Conservation (phyloP, 1,139 yeast genomes). For the Candida tetrigidarum region DNA sequence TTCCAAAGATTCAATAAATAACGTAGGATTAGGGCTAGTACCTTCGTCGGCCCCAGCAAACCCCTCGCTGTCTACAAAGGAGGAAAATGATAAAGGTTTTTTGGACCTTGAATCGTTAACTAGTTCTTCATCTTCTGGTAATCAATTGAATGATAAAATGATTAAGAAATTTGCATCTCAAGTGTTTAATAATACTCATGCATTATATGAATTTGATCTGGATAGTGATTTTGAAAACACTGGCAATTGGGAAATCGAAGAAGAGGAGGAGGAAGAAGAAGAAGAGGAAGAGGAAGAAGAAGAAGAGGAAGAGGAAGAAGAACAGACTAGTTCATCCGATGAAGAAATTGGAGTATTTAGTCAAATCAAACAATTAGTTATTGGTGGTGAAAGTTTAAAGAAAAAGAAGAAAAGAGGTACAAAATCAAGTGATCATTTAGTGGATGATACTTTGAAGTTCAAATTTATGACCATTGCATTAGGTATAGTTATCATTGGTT, state of each 20-base stretch:
- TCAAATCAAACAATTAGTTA: slow-evolving; percentile 38
- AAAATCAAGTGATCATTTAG: slow-evolving; percentile 28
- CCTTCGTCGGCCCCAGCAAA: too few relatives aligned
- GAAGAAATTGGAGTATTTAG: slow-evolving; percentile 35
- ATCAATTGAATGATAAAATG: slow-evolving; percentile 14
- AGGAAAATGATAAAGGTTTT: slow-evolving; percentile 13
- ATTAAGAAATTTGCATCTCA: slow-evolving; percentile 44
- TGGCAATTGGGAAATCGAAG: slow-evolving; percentile 19
- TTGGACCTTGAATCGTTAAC: slow-evolving; percentile 4
- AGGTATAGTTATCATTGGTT: slow-evolving; percentile 48
- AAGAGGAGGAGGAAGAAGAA: slow-evolving; percentile 21
- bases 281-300: slow-evolving; percentile 18
- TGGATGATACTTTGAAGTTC: slow-evolving; percentile 47
- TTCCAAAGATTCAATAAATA: slow-evolving; percentile 4
- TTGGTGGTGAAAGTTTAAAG: slow-evolving; percentile 36
- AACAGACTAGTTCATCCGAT: slow-evolving; percentile 14
- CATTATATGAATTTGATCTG: slow-evolving; percentile 17
- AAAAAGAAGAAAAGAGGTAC: slow-evolving; percentile 23
- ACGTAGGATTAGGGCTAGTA: slow-evolving; percentile 7
- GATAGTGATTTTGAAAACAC: slow-evolving; percentile 21
- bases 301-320: slow-evolving; percentile 20
- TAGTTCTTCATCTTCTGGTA: slow-evolving; percentile 10
- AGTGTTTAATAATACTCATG: slow-evolving; percentile 25
- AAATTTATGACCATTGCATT: slow-evolving; percentile 49
- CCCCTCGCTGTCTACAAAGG: slow-evolving; percentile 4